Conservation (phyloP, 1,139 yeast genomes). For the Groenewaldozyma auringiensis region DNA sequence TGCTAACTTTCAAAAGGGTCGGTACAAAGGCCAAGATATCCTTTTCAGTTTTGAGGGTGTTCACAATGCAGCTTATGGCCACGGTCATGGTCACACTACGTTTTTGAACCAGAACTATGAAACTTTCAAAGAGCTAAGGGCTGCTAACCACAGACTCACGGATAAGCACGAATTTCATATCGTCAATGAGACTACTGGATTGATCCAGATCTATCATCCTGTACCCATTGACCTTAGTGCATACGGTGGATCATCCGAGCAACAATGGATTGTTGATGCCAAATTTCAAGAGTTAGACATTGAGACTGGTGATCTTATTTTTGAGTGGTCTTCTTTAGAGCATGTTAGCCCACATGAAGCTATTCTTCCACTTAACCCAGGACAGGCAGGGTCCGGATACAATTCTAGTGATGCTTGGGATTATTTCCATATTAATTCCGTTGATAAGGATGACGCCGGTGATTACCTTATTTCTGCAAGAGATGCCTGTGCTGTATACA, state of each 20-base stretch:
- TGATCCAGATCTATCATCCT: slow-evolving; percentile 12
- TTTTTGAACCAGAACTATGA: slow-evolving; percentile 12
- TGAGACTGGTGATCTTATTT: slow-evolving; percentile 33
- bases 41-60: slow-evolving; percentile 12
- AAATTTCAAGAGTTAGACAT: slow-evolving; percentile 30
- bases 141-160: slow-evolving; percentile 10
- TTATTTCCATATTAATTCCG: slow-evolving; percentile 38
- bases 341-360: slow-evolving; percentile 35
- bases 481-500: slow-evolving; percentile 34
- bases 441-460: slow-evolving; percentile 36
- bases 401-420: slow-evolving; percentile 38
- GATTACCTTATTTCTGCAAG: slow-evolving; percentile 36
- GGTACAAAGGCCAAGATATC: slow-evolving; percentile 7
- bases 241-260: slow-evolving; percentile 9
- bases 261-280: slow-evolving; percentile 11
- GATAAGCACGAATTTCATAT: slow-evolving; percentile 16
- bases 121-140: slow-evolving; percentile 10
- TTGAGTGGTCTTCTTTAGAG: slow-evolving; percentile 37
- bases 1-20: slow-evolving; percentile 12
- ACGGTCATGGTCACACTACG: slow-evolving; percentile 13
- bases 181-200: slow-evolving; percentile 11
- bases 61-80: slow-evolving; percentile 11
- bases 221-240: slow-evolving; percentile 10
- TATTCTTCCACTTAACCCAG: slow-evolving; percentile 19
- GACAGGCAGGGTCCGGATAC: slow-evolving; percentile 32